Conservation (phyloP, 768 basidiomycete species). For the Rhodosporidiobolus odoratus region DNA sequence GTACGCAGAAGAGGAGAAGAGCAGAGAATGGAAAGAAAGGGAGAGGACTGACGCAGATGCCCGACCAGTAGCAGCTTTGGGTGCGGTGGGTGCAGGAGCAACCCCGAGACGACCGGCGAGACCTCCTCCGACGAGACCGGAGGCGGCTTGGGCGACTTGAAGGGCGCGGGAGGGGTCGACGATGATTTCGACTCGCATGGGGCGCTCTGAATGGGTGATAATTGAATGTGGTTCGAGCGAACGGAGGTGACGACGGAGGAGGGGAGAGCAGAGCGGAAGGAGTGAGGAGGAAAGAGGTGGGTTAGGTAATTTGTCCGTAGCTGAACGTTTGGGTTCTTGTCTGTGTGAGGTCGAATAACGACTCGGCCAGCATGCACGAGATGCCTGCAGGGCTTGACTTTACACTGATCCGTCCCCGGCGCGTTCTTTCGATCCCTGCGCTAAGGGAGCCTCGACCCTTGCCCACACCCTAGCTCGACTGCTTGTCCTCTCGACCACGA, state of each 20-base stretch:
- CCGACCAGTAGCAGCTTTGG: constrained; percentile 27
- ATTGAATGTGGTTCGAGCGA: background rate
- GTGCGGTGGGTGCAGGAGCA: constrained; percentile 47
- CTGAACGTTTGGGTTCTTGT: background rate
- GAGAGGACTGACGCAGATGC: constrained; percentile 33
- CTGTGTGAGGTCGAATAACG: no score
- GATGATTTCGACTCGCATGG: constrained; percentile 98
- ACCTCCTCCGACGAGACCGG: constrained; percentile 54
- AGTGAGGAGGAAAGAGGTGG: background rate
- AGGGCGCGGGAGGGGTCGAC: constrained; percentile 70
- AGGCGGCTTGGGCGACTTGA: no score
- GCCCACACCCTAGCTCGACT: background rate
- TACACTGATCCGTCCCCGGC: background rate
- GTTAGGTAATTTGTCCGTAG: background rate
- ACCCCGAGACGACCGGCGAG: constrained; percentile 83
- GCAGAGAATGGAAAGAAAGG: constrained; percentile 39
- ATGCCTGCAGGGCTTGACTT: background rate
- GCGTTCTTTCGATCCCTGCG: background rate
- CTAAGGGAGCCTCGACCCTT: background rate
- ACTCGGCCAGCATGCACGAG: no score
- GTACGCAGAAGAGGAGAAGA: constrained; percentile 31
- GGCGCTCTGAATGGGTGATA: constrained; percentile 61
- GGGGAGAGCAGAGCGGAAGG: background rate
- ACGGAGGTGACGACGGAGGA: constrained; percentile 31
- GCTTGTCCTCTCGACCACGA: background rate